Conservation (phyloP, 805 yeast species). For the Crinitomyces ghanaensis region DNA sequence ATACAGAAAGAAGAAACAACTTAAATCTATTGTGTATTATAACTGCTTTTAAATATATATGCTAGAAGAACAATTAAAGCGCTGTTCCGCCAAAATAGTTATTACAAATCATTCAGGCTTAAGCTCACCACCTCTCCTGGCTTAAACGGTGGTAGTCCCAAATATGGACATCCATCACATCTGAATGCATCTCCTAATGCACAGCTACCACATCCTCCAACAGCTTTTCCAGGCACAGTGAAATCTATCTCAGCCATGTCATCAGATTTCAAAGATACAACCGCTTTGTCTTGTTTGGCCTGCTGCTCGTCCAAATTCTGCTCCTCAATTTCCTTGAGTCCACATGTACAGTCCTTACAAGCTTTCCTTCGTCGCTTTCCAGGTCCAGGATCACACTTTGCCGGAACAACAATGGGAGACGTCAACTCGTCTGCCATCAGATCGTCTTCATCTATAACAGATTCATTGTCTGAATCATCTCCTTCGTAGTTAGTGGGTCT, state of each 20-base stretch:
- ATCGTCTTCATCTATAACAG: conserved; percentile 48
- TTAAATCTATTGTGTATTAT: too few relatives aligned
- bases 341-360: conserved; percentile 97
- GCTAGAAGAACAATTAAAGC: too few relatives aligned
- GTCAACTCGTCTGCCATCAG: conserved; percentile 31
- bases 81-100: too few relatives aligned
- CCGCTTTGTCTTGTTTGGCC: conserved; percentile 37
- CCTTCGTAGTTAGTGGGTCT: conserved; percentile 31
- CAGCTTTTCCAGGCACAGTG: conserved; percentile 88
- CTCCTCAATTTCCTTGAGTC: conserved; percentile 74
- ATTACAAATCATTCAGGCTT: too few relatives aligned
- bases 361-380: conserved; percentile 70
- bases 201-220: conserved; percentile 94
- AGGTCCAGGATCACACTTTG: conserved; percentile 39
- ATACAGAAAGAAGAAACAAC: too few relatives aligned
- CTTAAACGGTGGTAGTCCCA: conserved; percentile 95
- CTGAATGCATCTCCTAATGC: conserved; percentile 96
- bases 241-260: conserved; percentile 88
- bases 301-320: conserved; percentile 33
- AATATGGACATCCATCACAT: conserved; percentile 95
- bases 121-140: conserved; percentile 91
- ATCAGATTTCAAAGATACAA: conserved; percentile 43
- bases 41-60: too few relatives aligned
- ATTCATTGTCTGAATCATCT: conserved; percentile 34
- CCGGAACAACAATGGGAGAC: conserved; percentile 42